These are phyloP conservation scores for Citrus sinensis DNA, from an alignment of 345 rosid species.

Conservation along the genomic window DNA sequence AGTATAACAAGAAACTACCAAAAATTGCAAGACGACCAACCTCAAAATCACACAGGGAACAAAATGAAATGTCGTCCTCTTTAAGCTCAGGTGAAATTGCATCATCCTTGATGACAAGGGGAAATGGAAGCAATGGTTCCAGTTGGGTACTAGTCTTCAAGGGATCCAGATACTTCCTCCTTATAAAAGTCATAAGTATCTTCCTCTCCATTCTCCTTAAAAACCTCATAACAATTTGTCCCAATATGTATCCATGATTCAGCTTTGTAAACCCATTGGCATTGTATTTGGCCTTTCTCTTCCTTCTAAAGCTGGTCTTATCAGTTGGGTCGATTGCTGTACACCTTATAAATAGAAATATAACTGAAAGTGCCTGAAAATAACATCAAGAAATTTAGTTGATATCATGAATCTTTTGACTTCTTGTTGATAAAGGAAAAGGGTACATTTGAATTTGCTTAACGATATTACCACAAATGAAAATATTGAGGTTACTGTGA, in stretches of 20 bases:
- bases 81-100: constrained; percentile 64
- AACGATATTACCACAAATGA: constrained; percentile 61
- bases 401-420: neutral
- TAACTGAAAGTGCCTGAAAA: constrained; percentile 71
- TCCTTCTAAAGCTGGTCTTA: constrained; percentile 68
- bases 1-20: neutral
- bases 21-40: constrained; percentile 28
- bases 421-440: neutral
- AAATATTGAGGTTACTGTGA: constrained; percentile 54
- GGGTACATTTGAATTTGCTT: neutral
- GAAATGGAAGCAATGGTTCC: constrained; percentile 91
- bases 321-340: constrained; percentile 92
- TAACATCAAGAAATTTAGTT: neutral
- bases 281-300: constrained; percentile 45
- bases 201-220: constrained; percentile 82
- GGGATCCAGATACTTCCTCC: constrained; percentile 84
- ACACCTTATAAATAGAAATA: constrained; percentile 74
- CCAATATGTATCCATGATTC: constrained; percentile 67
- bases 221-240: constrained; percentile 71
- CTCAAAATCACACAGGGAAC: constrained; percentile 85
- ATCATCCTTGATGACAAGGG: constrained; percentile 74
- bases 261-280: constrained; percentile 55
- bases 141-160: constrained; percentile 50
- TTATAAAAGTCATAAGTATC: constrained; percentile 69
- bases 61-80: constrained; percentile 78